A percentile compares a stretch with the other conserved stretches of the same genome.
Conservation (phyloP, 2,329 filamentous ascomycete genomes). For the Fusarium virguliforme region DNA sequence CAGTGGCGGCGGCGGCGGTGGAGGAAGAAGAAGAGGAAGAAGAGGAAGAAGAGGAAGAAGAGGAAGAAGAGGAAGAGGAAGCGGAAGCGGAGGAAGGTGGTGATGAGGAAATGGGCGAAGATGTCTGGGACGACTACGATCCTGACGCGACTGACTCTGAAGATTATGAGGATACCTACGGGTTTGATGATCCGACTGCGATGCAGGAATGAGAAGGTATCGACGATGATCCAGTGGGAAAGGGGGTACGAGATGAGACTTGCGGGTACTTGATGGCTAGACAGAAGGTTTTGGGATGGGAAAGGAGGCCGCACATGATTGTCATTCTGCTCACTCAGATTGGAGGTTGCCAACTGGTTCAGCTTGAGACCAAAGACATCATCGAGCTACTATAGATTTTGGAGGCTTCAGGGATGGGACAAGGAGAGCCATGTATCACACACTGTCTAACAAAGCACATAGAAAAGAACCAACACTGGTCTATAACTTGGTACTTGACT, state of each 20-base stretch:
- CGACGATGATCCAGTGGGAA: not conserved
- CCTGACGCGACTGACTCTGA: not conserved
- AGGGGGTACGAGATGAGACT: not conserved
- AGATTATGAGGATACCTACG: not conserved
- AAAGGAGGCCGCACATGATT: not conserved
- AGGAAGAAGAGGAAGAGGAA: conserved; percentile 4
- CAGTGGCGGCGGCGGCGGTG: not conserved
- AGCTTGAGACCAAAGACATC: not conserved
- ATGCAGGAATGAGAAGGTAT: not conserved
- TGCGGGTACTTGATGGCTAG: not conserved
- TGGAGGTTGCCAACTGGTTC: not conserved
- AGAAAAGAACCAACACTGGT: conserved; percentile 4
- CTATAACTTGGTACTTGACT: not conserved
- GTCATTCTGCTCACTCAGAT: not conserved
- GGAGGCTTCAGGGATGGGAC: not conserved
- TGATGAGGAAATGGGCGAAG: not conserved
- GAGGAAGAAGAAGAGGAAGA: conserved; percentile 29
- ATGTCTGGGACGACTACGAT: not conserved
- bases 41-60: conserved; percentile 14
- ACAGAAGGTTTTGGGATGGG: not conserved
- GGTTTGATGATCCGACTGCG: not conserved
- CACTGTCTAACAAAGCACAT: not conserved
- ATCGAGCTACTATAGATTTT: not conserved
- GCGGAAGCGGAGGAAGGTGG: not conserved
- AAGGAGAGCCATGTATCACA: conserved; percentile 5